Base-by-base conservation (phyloP, 495 filamentous ascomycete genomes). In the Podospora pseudoanserina region DNA sequence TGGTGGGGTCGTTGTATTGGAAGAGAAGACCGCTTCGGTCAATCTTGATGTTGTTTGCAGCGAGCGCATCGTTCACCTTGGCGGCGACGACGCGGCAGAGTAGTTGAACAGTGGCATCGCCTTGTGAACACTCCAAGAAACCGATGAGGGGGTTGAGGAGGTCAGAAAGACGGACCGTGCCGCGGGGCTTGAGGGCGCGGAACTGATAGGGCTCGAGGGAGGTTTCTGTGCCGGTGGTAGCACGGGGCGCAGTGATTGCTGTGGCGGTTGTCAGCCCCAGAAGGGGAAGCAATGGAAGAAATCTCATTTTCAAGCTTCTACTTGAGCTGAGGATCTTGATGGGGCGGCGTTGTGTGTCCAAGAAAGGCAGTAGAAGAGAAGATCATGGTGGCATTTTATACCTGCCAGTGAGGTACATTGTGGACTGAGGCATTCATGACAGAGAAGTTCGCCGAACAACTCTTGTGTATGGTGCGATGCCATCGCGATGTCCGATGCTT, bases 1-100 rank as follows among this genome's bases (percentile, higher is more conserved):
- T 57, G 26, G 68, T 62, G 16, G 67, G 63, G 64, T 74, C 70
- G 53, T 66, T 63, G 70, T 71, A 70, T 7, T 34, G 30, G 66
- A 72, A 74, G 60, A 70, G 64, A n/a, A 72, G 23, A 18, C 63
- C 66, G 16, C 65, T 3, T 16, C 18, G 28, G 60, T 68, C 62
- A 54, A 66, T 63, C 39, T 60, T 65, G 68, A 68, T 67, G 69
- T 44, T 61, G 61, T 55, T 27, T 11, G 56, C 49, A 2, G 65
- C 57, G 13, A 71, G 69, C 28, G 61, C 39, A 5, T 65, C 18
- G 61, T 60, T 60, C 34, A 67, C 60, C 19, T 60, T 63, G 1
- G 30, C 28, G 3, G 65, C 18, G 15, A 68, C 61, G 34, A 71
- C 13, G 15, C 63, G 11, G 69, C 69, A 71, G 54, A 71, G 69